phyloP scores from a whole-genome alignment of 108 stramenopile genomes.

The Epithemia pelagica region DNA sequence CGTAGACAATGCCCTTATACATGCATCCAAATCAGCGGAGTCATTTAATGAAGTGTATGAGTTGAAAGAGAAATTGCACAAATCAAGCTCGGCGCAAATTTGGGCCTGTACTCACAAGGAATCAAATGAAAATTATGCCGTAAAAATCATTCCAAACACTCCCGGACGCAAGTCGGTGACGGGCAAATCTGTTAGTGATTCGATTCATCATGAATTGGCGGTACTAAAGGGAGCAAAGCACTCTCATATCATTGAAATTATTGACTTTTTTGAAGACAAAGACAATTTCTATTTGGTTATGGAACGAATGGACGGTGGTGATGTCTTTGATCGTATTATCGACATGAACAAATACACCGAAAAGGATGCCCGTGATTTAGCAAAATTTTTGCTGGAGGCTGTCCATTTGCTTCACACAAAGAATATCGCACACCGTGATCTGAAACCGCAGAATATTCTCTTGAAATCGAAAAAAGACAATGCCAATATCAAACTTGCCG shows the following conservation, averaged over 20 bases:
- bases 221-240: constrained; percentile 33
- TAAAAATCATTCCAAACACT: constrained; percentile 26
- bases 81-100: constrained; percentile 88
- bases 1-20: background rate
- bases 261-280: constrained; percentile 90
- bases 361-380: constrained; percentile 74
- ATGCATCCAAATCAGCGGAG: background rate
- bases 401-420: constrained; percentile 53
- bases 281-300: constrained; percentile 83
- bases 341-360: constrained; percentile 78
- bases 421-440: constrained; percentile 83
- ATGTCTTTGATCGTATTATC: constrained; percentile 89
- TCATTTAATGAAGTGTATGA: constrained; percentile 52
- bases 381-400: constrained; percentile 58
- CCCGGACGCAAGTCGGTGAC: constrained; percentile 14
- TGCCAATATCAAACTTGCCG: constrained; percentile 75
- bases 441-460: constrained; percentile 84
- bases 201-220: constrained; percentile 48
- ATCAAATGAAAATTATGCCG: constrained; percentile 22
- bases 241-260: constrained; percentile 65
- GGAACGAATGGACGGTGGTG: constrained; percentile 85
- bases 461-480: constrained; percentile 45
- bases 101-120: constrained; percentile 31
- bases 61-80: constrained; percentile 39
- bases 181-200: constrained; percentile 16